phyloP scores from a whole-genome alignment of 176 grass and related monocot species.

The Paspalum notatum region DNA sequence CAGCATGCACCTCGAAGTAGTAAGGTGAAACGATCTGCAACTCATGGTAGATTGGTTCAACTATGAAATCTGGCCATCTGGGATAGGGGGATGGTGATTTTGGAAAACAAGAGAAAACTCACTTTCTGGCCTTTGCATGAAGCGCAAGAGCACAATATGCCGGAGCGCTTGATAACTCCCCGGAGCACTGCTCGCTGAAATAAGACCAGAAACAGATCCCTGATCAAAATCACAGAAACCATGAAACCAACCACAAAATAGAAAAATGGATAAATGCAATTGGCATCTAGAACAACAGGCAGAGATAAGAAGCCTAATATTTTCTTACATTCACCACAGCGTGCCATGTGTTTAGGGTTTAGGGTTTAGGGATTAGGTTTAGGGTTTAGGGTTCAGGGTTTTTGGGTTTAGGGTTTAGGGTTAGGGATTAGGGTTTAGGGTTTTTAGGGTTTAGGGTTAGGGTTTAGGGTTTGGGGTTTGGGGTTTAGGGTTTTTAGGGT shows the following conservation, averaged over 20 bases:
- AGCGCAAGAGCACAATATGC: slow-evolving; percentile 73
- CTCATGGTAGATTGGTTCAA: neutral
- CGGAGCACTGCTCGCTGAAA: slow-evolving; percentile 64
- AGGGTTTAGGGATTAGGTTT: too few species aligned
- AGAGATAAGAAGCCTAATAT: neutral
- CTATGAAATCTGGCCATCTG: neutral
- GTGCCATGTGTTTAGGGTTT: too few species aligned
- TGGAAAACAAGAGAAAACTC: slow-evolving; percentile 18
- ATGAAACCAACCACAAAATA: neutral
- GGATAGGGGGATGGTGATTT: neutral
- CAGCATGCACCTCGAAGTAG: slow-evolving; percentile 82
- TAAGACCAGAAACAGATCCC: slow-evolving; percentile 46
- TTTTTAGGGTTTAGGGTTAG: too few species aligned
- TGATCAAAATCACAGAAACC: slow-evolving; percentile 43
- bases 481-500: too few species aligned
- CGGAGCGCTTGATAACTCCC: slow-evolving; percentile 51
- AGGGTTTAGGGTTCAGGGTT: too few species aligned
- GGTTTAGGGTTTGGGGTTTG: too few species aligned
- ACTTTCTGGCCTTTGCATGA: slow-evolving; percentile 65
- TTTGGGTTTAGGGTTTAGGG: too few species aligned
- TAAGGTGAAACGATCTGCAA: slow-evolving; percentile 68
- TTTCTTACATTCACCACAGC: neutral
- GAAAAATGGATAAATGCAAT: neutral
- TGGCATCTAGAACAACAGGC: neutral
- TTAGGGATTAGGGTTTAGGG: too few species aligned